These are phyloP conservation scores for Senna siamea DNA, from an alignment of 306 rosid genomes.

Conservation along the genomic window DNA sequence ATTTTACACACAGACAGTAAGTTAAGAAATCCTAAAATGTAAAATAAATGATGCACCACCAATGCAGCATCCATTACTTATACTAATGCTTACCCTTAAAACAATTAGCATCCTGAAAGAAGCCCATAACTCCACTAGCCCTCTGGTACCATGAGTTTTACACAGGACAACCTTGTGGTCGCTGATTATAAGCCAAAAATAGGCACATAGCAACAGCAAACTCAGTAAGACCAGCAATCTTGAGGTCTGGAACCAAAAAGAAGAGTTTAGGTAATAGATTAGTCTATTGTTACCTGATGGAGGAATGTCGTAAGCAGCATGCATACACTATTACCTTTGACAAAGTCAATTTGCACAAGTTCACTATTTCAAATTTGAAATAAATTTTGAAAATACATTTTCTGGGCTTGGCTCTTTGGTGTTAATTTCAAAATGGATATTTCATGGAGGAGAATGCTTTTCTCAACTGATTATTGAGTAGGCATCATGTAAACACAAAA, in stretches of 20 bases:
- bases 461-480: not conserved
- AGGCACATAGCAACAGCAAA: slow-evolving; percentile 36
- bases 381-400: not conserved
- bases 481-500: not conserved
- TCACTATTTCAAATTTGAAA: not conserved
- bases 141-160: slow-evolving; percentile 71
- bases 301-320: slow-evolving; percentile 3
- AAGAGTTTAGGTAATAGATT: slow-evolving; percentile 3
- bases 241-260: slow-evolving; percentile 41
- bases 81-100: slow-evolving; percentile 53
- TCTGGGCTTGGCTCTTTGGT: not conserved
- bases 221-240: slow-evolving; percentile 43
- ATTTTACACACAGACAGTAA: no score
- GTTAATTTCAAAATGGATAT: not conserved
- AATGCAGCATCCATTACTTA: slow-evolving; percentile 26
- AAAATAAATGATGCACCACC: not conserved
- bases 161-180: slow-evolving; percentile 34
- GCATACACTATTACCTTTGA: slow-evolving; percentile 5
- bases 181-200: slow-evolving; percentile 41
- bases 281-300: slow-evolving; percentile 22
- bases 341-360: slow-evolving; percentile 4
- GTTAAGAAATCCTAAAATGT: not conserved
- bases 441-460: not conserved
- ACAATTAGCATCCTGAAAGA: slow-evolving; percentile 52
- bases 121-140: slow-evolving; percentile 85